Evolutionary conservation across 164 flowering plant genomes (phyloP).

Genomic region (Houttuynia cordata): DNA sequence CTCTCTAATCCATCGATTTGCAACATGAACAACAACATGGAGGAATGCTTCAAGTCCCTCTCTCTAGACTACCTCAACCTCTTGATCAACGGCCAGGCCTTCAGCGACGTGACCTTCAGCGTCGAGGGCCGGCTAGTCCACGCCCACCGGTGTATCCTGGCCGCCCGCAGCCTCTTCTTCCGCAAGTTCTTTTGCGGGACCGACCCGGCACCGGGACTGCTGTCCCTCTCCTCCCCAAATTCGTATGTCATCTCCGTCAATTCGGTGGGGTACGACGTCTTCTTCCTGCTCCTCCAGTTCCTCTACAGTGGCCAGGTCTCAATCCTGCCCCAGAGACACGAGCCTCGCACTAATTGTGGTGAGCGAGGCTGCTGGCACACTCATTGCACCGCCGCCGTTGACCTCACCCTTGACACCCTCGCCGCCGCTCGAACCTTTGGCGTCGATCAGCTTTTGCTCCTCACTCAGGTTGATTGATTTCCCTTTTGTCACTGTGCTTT

Average conservation of each 20-base stretch:
- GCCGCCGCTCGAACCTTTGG: conserved; percentile 93
- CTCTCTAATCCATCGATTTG: no score
- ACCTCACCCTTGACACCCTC: conserved; percentile 94
- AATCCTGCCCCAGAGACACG: conserved; percentile 91
- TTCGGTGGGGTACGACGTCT: conserved; percentile 97
- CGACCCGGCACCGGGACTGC: conserved; percentile 19
- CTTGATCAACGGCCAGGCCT: conserved; percentile 95
- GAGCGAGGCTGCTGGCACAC: conserved; percentile 98
- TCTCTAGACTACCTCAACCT: conserved; percentile 90
- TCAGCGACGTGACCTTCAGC: conserved; percentile 91
- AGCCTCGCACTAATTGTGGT: conserved; percentile 88
- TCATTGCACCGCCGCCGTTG: conserved; percentile 97
- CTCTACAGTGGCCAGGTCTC: conserved; percentile 95
- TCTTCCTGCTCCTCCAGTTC: conserved; percentile 80
- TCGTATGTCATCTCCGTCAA: conserved; percentile 75
- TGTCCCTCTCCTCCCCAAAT: conserved; percentile 16
- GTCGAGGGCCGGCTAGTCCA: conserved; percentile 94
- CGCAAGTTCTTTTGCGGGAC: conserved; percentile 87
- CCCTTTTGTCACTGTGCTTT: no score
- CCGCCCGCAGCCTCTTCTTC: conserved; percentile 82
- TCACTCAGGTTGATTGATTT: conserved; percentile 56
- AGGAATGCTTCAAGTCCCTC: conserved; percentile 75
- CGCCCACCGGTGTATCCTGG: conserved; percentile 89
- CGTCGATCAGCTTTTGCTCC: conserved; percentile 90
- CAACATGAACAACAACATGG: conserved; percentile 33